These are phyloP conservation scores for Carex parvula DNA, from an alignment of 176 grass and related monocot genomes.

Conservation along the genomic window DNA sequence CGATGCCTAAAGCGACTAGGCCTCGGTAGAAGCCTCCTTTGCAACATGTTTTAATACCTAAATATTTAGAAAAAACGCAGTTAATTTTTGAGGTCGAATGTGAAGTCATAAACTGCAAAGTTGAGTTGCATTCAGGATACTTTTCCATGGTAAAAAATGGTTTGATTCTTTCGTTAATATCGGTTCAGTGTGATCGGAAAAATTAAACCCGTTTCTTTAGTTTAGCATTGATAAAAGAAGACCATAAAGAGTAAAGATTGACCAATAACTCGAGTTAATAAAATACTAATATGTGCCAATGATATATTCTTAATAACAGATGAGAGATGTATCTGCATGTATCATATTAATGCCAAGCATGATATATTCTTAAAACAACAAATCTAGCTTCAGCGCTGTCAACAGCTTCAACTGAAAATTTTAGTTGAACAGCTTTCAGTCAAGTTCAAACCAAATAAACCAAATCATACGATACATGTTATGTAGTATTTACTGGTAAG, in stretches of 20 bases:
- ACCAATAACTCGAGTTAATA: not conserved
- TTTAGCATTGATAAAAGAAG: not conserved
- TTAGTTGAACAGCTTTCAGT: not conserved
- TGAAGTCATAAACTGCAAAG: not conserved
- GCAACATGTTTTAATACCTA: conserved; percentile 71
- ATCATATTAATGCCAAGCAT: not conserved
- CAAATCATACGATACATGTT: not conserved
- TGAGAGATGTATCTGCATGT: not conserved
- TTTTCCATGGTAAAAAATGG: not conserved
- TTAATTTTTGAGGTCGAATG: not conserved
- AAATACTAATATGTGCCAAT: not conserved
- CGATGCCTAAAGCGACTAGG: conserved; percentile 63
- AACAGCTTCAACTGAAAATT: not conserved
- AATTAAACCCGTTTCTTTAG: not conserved
- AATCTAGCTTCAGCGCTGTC: not conserved
- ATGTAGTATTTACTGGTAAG: not conserved
- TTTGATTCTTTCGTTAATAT: not conserved
- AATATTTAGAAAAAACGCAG: not conserved
- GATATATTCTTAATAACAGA: not conserved
- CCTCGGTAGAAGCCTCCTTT: conserved; percentile 50
- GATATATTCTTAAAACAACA: not conserved
- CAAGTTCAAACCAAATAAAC: not conserved
- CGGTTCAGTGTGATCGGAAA: not conserved
- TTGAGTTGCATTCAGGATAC: not conserved
- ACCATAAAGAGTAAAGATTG: not conserved